Percentiles rank a stretch among this genome's conserved stretches.
Evolutionary conservation across 805 yeast genomes (phyloP).

Genomic region (Starmerella ratchasimensis): DNA sequence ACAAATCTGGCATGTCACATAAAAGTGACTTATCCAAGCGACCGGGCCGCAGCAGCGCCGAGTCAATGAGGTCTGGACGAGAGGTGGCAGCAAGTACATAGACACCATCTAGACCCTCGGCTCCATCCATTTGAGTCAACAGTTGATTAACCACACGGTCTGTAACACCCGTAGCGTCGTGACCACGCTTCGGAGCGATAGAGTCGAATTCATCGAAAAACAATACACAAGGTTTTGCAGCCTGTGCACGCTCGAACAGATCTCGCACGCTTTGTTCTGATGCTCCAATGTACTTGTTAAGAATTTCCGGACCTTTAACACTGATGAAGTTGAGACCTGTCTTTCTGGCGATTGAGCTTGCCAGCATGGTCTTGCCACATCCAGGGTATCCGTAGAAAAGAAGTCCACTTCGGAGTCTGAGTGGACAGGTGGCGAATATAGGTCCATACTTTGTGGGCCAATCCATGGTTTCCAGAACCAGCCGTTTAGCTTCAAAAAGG

Average conservation of each 20-base stretch:
- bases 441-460: slow-evolving; percentile 98
- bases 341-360: slow-evolving; percentile 85
- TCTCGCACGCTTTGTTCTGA: slow-evolving; percentile 92
- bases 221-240: slow-evolving; percentile 84
- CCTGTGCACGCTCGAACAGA: slow-evolving; percentile 82
- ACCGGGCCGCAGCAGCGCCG: slow-evolving; percentile 91
- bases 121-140: slow-evolving; percentile 98
- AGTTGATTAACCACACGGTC: slow-evolving; percentile 95
- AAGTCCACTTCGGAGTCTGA: slow-evolving; percentile 79
- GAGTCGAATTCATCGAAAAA: slow-evolving; percentile 96
- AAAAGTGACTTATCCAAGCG: slow-evolving; percentile 83
- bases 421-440: slow-evolving; percentile 77
- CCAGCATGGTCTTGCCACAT: slow-evolving; percentile 87
- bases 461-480: slow-evolving; percentile 75
- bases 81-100: slow-evolving; percentile 93
- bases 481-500: slow-evolving; percentile 54
- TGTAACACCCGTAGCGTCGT: slow-evolving; percentile 94
- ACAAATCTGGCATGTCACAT: slow-evolving; percentile 68
- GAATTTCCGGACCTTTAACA: slow-evolving; percentile 88
- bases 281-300: slow-evolving; percentile 93
- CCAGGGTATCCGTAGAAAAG: slow-evolving; percentile 93
- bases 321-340: slow-evolving; percentile 89
- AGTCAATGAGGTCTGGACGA: slow-evolving; percentile 89
- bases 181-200: slow-evolving; percentile 94
- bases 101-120: slow-evolving; percentile 93